Percentiles rank a stretch among this genome's conserved stretches.
Evolutionary conservation across 148 eudicot species (phyloP).

Genomic region (Bassia scoparia): DNA sequence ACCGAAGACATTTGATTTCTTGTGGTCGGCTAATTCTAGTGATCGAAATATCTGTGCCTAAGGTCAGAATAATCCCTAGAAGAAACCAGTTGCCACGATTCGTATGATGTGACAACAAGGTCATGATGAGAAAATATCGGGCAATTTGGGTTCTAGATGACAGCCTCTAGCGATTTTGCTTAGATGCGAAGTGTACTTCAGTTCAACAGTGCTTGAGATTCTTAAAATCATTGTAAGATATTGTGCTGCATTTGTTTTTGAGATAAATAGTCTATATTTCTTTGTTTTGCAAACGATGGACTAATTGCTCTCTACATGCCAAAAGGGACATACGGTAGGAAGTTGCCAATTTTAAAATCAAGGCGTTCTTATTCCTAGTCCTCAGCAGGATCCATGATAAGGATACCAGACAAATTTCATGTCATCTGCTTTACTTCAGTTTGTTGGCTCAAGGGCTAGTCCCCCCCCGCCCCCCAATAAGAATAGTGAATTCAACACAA

Average conservation of each 20-base stretch:
- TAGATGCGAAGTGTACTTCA: conserved; percentile 47
- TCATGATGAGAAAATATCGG: conserved; percentile 29
- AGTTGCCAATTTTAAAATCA: background rate
- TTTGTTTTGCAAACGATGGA: background rate
- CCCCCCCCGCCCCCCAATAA: too few relatives aligned
- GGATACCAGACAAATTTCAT: too few relatives aligned
- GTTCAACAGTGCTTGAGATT: conserved; percentile 66
- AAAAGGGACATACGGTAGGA: too few relatives aligned
- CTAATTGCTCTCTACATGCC: too few relatives aligned
- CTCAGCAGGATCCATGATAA: too few relatives aligned
- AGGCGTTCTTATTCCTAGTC: background rate
- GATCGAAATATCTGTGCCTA: conserved; percentile 28
- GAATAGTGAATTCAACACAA: too few relatives aligned
- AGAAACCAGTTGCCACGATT: conserved; percentile 15
- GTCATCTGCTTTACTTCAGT: too few relatives aligned
- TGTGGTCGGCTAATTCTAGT: conserved; percentile 58
- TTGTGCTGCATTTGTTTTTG: background rate
- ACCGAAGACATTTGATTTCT: conserved; percentile 63
- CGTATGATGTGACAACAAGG: conserved; percentile 30
- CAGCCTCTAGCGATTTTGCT: conserved; percentile 24
- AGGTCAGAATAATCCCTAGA: conserved; percentile 28
- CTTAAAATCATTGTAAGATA: conserved; percentile 72
- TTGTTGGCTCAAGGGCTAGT: too few relatives aligned
- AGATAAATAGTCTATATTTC: background rate
- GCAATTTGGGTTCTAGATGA: conserved; percentile 60